Evolutionary conservation across 2,329 filamentous ascomycete species (phyloP).

Genomic region (Alternaria triticimaculans): DNA sequence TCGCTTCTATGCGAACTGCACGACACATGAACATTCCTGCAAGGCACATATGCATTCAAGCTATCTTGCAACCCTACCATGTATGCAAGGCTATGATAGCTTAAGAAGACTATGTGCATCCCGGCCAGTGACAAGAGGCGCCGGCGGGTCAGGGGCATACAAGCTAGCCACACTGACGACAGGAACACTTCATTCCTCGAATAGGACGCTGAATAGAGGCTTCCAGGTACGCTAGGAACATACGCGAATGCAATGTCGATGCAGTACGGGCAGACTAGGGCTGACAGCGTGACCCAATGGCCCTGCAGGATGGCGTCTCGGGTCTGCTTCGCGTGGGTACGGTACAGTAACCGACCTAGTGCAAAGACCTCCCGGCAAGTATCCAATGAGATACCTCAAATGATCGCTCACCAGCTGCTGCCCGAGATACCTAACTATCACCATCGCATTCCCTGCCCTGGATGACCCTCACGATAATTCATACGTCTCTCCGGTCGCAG

Average conservation of each 20-base stretch:
- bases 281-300: background rate
- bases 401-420: too few relatives aligned
- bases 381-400: too few relatives aligned
- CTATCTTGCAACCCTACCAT: too few relatives aligned
- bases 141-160: background rate
- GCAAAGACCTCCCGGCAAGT: too few relatives aligned
- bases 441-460: too few relatives aligned
- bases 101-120: background rate
- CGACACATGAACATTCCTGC: background rate
- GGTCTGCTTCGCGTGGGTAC: background rate
- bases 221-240: rapidly evolving
- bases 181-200: background rate
- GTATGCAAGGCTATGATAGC: rapidly evolving
- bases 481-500: too few relatives aligned
- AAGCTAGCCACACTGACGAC: background rate
- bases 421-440: too few relatives aligned
- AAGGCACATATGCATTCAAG: background rate
- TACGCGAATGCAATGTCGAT: background rate
- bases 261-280: background rate
- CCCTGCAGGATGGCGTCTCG: background rate
- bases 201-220: background rate
- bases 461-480: too few relatives aligned
- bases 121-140: background rate
- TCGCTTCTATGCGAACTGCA: background rate
- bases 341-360: background rate